Conservation (phyloP, 2,329 filamentous ascomycete species). For the Graphilbum sp. region DNA sequence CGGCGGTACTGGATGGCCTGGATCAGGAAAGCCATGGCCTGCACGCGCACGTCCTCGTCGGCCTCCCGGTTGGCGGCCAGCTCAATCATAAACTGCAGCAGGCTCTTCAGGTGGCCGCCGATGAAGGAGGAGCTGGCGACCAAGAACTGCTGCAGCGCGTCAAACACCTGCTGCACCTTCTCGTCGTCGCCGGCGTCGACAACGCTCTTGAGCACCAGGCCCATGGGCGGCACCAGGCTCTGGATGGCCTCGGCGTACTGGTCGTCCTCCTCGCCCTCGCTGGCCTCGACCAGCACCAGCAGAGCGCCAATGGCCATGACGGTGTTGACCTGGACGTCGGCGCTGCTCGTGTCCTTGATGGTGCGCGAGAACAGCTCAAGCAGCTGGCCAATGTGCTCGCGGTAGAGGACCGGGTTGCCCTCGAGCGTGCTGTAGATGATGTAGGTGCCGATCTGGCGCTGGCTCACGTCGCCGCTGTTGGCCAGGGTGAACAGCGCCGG, state of each 20-base stretch:
- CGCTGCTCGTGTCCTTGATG: slow-evolving; percentile 78
- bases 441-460: slow-evolving; percentile 83
- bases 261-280: slow-evolving; percentile 70
- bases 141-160: slow-evolving; percentile 91
- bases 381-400: slow-evolving; percentile 62
- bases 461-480: slow-evolving; percentile 54
- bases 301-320: slow-evolving; percentile 79
- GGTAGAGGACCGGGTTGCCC: slow-evolving; percentile 69
- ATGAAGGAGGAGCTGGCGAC: slow-evolving; percentile 77
- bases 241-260: slow-evolving; percentile 61
- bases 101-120: slow-evolving; percentile 71
- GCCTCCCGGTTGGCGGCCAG: slow-evolving; percentile 60
- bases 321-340: slow-evolving; percentile 88
- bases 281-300: slow-evolving; percentile 70
- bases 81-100: slow-evolving; percentile 88
- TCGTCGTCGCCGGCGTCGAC: slow-evolving; percentile 74
- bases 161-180: slow-evolving; percentile 76
- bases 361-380: slow-evolving; percentile 74
- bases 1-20: slow-evolving; percentile 84
- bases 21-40: slow-evolving; percentile 87
- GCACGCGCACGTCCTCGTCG: slow-evolving; percentile 72
- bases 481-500: slow-evolving; percentile 65
- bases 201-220: slow-evolving; percentile 70
- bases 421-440: slow-evolving; percentile 88
- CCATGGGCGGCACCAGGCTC: slow-evolving; percentile 70